These are phyloP conservation scores for Mrakia hoshinonis DNA, from an alignment of 768 basidiomycete species.

Conservation along the genomic window DNA sequence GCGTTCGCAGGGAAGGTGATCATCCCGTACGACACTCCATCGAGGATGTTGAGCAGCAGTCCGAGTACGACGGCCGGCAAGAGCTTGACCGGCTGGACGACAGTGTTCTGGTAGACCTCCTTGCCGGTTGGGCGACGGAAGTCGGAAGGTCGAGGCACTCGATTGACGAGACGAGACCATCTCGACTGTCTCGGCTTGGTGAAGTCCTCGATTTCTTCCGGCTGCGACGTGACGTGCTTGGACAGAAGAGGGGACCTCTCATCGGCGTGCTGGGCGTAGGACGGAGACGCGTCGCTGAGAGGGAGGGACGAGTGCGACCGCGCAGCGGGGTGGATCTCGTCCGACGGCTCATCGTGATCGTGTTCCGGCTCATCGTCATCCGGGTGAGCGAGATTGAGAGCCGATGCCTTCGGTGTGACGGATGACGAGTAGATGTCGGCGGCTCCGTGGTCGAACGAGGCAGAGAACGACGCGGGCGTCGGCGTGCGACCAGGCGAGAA, in stretches of 20 bases:
- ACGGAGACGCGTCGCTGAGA: neutral
- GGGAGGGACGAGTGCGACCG: neutral
- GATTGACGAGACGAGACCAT: constrained; percentile 2
- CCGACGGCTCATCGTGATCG: constrained; percentile 4
- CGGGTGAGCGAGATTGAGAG: neutral
- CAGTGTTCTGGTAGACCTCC: constrained; percentile 25
- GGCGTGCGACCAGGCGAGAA: constrained; percentile 2
- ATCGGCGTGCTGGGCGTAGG: neutral
- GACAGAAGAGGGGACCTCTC: constrained; percentile 19
- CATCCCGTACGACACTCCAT: constrained; percentile 89
- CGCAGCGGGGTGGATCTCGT: neutral
- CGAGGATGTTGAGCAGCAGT: constrained; percentile 75
- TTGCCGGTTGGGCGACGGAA: constrained; percentile 15
- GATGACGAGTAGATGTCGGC: neutral
- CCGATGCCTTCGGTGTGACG: constrained; percentile 6
- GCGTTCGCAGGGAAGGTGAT: constrained; percentile 79
- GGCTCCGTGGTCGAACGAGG: neutral
- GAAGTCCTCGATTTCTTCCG: neutral
- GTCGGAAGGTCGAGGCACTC: neutral
- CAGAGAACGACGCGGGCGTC: neutral
- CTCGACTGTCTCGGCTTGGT: neutral
- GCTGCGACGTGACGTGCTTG: neutral
- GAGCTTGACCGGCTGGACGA: constrained; percentile 37
- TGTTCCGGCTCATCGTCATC: constrained; percentile 12
- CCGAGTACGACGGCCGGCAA: constrained; percentile 82